Conservation (phyloP, 345 rosid species). For the Salix arbutifolia region DNA sequence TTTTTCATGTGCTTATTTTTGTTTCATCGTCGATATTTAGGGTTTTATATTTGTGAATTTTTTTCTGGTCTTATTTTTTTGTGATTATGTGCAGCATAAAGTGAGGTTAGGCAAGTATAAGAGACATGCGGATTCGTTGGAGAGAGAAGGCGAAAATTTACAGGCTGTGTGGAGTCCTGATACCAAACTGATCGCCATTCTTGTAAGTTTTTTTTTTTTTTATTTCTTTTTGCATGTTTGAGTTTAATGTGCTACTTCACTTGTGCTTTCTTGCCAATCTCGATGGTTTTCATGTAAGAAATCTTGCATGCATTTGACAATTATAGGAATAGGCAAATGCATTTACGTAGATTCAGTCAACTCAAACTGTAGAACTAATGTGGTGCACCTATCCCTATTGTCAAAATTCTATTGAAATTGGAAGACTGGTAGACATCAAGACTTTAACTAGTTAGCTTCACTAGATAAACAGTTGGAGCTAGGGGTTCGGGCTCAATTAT, state of each 20-base stretch:
- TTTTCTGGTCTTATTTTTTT: neutral
- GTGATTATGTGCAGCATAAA: slow-evolving; percentile 48
- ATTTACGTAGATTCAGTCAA: neutral
- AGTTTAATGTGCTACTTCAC: neutral
- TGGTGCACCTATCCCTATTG: neutral
- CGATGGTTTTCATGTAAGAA: neutral
- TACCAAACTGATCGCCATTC: slow-evolving; percentile 68
- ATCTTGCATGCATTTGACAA: neutral
- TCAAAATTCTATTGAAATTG: neutral
- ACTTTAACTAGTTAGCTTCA: neutral
- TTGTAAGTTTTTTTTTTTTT: slow-evolving; percentile 45
- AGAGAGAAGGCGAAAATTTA: slow-evolving; percentile 77
- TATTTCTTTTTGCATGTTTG: neutral
- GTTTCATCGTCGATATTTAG: neutral
- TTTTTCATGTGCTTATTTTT: neutral
- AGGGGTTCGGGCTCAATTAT: neutral
- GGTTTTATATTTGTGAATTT: slow-evolving; percentile 12
- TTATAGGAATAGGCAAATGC: neutral
- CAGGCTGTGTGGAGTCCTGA: slow-evolving; percentile 94
- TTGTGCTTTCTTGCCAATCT: neutral
- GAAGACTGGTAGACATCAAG: neutral
- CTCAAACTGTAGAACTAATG: neutral
- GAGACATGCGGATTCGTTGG: slow-evolving; percentile 70
- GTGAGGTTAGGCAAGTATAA: slow-evolving; percentile 85
- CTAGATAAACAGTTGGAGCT: neutral